Base-by-base conservation (phyloP, 2,329 filamentous ascomycete genomes). In the Penicillium sp. region DNA sequence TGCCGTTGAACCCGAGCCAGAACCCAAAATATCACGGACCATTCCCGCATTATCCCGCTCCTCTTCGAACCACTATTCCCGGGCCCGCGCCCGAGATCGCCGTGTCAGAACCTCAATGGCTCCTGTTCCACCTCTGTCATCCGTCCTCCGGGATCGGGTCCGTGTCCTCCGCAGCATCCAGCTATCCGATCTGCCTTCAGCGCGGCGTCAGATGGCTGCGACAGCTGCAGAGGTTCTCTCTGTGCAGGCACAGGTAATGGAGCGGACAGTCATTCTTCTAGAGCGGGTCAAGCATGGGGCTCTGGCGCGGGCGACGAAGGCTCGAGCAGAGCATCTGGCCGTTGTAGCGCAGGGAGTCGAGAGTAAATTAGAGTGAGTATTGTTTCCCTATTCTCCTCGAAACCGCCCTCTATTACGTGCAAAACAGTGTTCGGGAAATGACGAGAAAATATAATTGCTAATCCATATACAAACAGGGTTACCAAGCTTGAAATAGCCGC, bases 231-330 rank as follows among this genome's bases (percentile, higher is more conserved):
- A 61, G 40, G 67, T 77, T 11, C 57, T 76, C 33, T 66, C 67
- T 5, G 58, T 60, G 20, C 69, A 70, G 18, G 66, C 71, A 6
- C 63, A 60, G 40, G 59, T 75, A 12, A 59, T 76, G 31, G 73
- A 76, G 62, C 67, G 69, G 18, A 71, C 66, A 40, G 64, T 76
- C 40, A 64, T 72, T n/a, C 62, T 75, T n/a, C 59, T 78, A 35
- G 74, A 76, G 55, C 65, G 73, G 47, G 70, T 64, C 23, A 75
- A 76, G 53, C 71, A 75, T 56, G 74, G 74, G 20, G 68, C 65
- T 18, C 48, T 73, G 41, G 66, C 69, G 43, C 64, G 72, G 51
- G 73, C 66, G 50, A 70, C 65, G 22, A 74, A 67, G 55, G 73
- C 73, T 4, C 71, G 70, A 55, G 74, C 73, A 14, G 74, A 76